Evolutionary conservation across 2,329 filamentous ascomycete species (phyloP).

Genomic region (Ceratocystis eucalypticola): DNA sequence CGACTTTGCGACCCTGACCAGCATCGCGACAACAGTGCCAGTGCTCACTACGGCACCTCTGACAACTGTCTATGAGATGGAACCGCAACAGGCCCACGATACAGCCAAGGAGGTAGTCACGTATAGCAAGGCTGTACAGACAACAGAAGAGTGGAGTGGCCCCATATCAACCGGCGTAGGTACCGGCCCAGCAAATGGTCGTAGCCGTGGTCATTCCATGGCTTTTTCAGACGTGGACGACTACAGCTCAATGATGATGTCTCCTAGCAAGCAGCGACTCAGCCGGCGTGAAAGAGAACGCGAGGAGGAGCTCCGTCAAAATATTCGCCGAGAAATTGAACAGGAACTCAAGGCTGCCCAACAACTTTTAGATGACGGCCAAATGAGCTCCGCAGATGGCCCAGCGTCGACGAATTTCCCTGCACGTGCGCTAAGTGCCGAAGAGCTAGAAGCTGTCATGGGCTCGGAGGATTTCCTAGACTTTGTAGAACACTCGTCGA

Average conservation of each 20-base stretch:
- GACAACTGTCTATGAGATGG: constrained; percentile 67
- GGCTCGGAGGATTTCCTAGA: constrained; percentile 87
- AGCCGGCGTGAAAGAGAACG: constrained; percentile 68
- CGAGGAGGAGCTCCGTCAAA: constrained; percentile 79
- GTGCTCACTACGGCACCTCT: constrained; percentile 60
- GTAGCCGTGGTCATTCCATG: constrained; percentile 37
- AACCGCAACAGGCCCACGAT: constrained; percentile 38
- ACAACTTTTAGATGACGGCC: constrained; percentile 41
- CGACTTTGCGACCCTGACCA: constrained; percentile 39
- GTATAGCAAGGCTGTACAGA: constrained; percentile 95
- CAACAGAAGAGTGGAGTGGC: constrained; percentile 58
- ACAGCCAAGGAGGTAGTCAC: constrained; percentile 75
- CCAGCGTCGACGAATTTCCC: constrained; percentile 47
- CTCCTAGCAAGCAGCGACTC: constrained; percentile 52
- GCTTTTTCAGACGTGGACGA: constrained; percentile 47
- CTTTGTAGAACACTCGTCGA: constrained; percentile 89
- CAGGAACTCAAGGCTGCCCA: constrained; percentile 71
- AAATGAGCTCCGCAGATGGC: constrained; percentile 27
- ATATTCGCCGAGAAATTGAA: constrained; percentile 77
- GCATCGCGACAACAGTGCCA: constrained; percentile 40
- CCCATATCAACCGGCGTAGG: constrained; percentile 25
- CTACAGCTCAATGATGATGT: constrained; percentile 38
- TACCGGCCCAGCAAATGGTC: constrained; percentile 11
- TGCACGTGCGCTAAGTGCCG: constrained; percentile 61
- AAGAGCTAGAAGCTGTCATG: constrained; percentile 82